Conservation (phyloP, 2,329 filamentous ascomycete species). For the Neofusicoccum umdonicola region DNA sequence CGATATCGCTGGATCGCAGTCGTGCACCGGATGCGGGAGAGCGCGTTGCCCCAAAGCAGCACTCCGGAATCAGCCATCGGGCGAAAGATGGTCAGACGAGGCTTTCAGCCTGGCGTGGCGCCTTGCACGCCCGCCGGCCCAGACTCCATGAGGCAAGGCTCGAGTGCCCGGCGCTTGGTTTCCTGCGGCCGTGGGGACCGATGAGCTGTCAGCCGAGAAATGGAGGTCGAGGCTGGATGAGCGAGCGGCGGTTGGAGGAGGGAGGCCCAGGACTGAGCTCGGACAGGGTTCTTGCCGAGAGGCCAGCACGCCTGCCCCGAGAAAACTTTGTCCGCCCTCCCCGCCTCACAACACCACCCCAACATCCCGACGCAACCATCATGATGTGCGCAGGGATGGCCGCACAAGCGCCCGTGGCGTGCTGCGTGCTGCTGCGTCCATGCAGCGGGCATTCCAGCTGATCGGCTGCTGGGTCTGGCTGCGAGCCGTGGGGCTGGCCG, state of each 20-base stretch:
- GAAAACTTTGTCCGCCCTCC: neutral
- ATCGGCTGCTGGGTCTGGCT: neutral
- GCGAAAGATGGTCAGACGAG: neutral
- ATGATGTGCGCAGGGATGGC: conserved; percentile 7
- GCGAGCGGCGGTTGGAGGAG: neutral
- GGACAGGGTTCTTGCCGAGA: neutral
- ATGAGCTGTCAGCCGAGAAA: neutral
- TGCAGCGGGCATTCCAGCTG: neutral
- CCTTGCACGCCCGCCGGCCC: neutral
- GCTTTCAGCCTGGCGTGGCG: neutral
- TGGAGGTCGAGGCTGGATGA: neutral
- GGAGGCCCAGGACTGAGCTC: neutral
- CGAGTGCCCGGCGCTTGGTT: neutral
- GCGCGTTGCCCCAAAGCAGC: neutral
- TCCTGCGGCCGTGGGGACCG: neutral
- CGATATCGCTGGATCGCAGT: neutral
- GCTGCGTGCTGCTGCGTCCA: neutral
- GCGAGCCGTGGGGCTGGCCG: no score
- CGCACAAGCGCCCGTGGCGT: neutral
- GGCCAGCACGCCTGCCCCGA: neutral
- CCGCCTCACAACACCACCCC: neutral
- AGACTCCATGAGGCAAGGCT: neutral
- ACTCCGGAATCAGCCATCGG: neutral
- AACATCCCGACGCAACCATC: neutral
- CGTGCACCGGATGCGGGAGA: neutral